Percentiles rank a stretch among this genome's conserved stretches.
These are phyloP conservation scores for Saitozyma podzolica DNA, from an alignment of 768 basidiomycete species.

Conservation along the genomic window DNA sequence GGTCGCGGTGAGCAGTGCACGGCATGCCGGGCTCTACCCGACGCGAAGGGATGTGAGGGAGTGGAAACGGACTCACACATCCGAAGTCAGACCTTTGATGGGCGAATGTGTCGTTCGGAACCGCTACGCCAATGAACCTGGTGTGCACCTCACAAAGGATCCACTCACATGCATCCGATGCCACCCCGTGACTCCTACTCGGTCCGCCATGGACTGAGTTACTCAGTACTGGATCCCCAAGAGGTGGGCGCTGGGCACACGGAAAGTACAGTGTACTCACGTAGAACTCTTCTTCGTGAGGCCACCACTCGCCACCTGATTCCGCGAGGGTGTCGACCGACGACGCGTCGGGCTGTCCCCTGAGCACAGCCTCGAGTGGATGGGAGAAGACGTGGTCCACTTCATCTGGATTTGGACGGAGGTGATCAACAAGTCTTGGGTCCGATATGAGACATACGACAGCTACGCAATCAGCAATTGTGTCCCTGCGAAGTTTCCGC, in stretches of 20 bases:
- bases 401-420: conserved; percentile 64
- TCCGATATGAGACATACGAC: conserved; percentile 71
- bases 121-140: conserved; percentile 52
- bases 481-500: not conserved
- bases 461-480: conserved; percentile 48
- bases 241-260: not conserved
- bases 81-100: conserved; percentile 72
- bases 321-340: conserved; percentile 58
- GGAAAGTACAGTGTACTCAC: conserved; percentile 55
- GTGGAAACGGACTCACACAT: conserved; percentile 28
- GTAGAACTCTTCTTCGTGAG: conserved; percentile 69
- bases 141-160: too few relatives aligned
- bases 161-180: conserved; percentile 70
- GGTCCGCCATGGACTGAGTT: conserved; percentile 31
- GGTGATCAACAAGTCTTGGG: conserved; percentile 57
- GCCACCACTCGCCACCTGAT: conserved; percentile 72
- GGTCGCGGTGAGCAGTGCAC: not conserved
- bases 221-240: conserved; percentile 1
- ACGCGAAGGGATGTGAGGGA: not conserved
- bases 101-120: conserved; percentile 76
- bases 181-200: conserved; percentile 35
- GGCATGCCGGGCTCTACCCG: too few relatives aligned
- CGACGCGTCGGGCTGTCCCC: conserved; percentile 64
- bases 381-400: conserved; percentile 79
- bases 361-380: conserved; percentile 62